Conservation (phyloP, 2,329 filamentous ascomycete genomes). For the Penicillium sp. region DNA sequence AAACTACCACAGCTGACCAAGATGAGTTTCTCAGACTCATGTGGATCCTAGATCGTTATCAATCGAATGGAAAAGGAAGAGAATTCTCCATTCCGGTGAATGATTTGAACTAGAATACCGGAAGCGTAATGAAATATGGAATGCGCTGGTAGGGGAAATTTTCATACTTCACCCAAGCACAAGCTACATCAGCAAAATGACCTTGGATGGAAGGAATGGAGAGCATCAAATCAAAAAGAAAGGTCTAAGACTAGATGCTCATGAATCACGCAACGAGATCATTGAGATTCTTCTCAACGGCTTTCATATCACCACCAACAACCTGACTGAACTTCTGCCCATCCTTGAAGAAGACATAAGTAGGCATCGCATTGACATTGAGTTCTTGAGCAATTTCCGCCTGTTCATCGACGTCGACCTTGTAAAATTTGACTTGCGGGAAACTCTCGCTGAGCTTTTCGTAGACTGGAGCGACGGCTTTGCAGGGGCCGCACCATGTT, state of each 20-base stretch:
- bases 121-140: no score
- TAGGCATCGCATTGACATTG: slow-evolving; percentile 14
- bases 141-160: no score
- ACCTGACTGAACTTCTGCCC: slow-evolving; percentile 14
- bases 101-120: no score
- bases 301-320: slow-evolving; percentile 5
- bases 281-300: slow-evolving; percentile 2
- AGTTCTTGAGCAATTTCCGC: slow-evolving; percentile 15
- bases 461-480: slow-evolving; percentile 8
- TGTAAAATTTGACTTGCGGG: slow-evolving; percentile 14
- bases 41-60: no score
- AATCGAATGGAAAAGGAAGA: no score
- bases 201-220: no score
- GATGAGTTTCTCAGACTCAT: no score
- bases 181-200: no score
- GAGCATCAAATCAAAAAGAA: background rate
- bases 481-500: slow-evolving; percentile 17
- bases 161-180: no score
- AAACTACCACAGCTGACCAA: no score
- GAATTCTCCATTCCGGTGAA: no score
- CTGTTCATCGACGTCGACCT: slow-evolving; percentile 12
- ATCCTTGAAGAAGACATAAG: slow-evolving; percentile 11
- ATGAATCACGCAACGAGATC: background rate
- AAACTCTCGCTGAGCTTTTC: slow-evolving; percentile 8
- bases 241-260: background rate